Evolutionary conservation across 176 grass and related monocot genomes (phyloP), one percentile per base, ranked within the genome.

Genomic region (Musa troglodytarum): DNA sequence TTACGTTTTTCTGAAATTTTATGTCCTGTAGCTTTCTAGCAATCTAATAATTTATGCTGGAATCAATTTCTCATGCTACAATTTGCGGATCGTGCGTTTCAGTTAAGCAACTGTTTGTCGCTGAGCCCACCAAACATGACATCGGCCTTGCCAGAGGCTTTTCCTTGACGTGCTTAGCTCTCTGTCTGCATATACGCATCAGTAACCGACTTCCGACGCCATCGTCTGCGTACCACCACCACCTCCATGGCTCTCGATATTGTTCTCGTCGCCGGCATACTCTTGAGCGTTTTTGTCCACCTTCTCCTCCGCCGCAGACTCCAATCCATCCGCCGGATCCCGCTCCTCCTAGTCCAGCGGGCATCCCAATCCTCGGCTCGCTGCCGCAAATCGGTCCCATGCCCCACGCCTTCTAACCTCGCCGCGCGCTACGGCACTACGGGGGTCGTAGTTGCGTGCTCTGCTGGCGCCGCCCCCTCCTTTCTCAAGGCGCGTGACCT

Each of bases 401-500:
- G 7, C 28, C 77, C 1, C 77, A 79, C 66, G 65, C 54, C 13
- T 25, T 15, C 77, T 2, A 17, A 25, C 52, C 65, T 79, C 15
- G 77, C 77, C 52, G 17, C 12, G 9, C 52, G 17, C 14, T 49
- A 79, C 3, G 77, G 77, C 23, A 28, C 65, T 3, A 26, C 13
- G 14, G 26, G 66, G 16, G 51, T 67, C 19, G 77, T 79, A 9
- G 77, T 79, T 1, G 77, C 65, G 7, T 79, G 65, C 11, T 49
- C 16, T 28, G 65, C 77, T 10, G 53, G 10, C 52, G 77, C 65
- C 10, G 77, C 77, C 25, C 77, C 66, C 15, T 12, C 29, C 17
- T 71, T 79, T 26, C 77, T 79, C 19, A 79, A 79, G 53, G 53
- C 65, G 14, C 77, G 57, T 25, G 77, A 79, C 9, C 16, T 29